Percentiles rank a stretch among this genome's conserved stretches.
Evolutionary conservation across 768 basidiomycete genomes (phyloP).

Genomic region (Plicaturopsis crispa): DNA sequence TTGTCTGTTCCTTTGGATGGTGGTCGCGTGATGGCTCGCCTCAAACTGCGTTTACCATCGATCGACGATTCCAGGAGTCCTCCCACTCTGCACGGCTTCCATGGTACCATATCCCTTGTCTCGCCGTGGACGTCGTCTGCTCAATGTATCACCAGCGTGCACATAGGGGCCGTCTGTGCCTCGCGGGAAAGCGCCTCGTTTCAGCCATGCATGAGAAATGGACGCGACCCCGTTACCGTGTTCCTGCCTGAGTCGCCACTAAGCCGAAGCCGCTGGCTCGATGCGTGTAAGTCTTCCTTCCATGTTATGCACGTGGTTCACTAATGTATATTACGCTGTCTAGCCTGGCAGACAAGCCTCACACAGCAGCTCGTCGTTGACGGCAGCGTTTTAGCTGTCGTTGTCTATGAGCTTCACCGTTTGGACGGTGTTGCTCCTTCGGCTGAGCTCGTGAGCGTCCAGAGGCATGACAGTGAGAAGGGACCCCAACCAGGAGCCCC

Average conservation of each 20-base stretch:
- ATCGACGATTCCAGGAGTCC: slow-evolving; percentile 45
- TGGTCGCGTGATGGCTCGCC: slow-evolving; percentile 44
- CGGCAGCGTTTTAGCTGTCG: slow-evolving; percentile 50
- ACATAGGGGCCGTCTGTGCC: slow-evolving; percentile 40
- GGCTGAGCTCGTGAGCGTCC: slow-evolving; percentile 51
- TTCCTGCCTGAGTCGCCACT: slow-evolving; percentile 62
- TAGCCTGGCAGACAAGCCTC: slow-evolving; percentile 47
- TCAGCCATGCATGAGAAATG: slow-evolving; percentile 37
- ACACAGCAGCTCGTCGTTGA: slow-evolving; percentile 68
- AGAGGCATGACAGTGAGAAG: slow-evolving; percentile 28
- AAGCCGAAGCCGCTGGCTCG: slow-evolving; percentile 63
- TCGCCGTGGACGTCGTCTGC: slow-evolving; percentile 45
- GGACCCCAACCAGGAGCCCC: slow-evolving; percentile 18
- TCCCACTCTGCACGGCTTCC: slow-evolving; percentile 57
- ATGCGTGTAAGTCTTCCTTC: slow-evolving; percentile 42
- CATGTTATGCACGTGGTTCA: slow-evolving; percentile 9
- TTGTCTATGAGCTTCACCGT: slow-evolving; percentile 66
- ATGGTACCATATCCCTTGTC: slow-evolving; percentile 47
- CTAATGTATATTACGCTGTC: slow-evolving; percentile 21
- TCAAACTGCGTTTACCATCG: slow-evolving; percentile 51
- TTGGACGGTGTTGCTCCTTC: slow-evolving; percentile 43
- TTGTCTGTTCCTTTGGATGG: slow-evolving; percentile 53
- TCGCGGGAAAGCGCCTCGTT: slow-evolving; percentile 47
- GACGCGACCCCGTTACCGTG: slow-evolving; percentile 41
- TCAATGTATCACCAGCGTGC: slow-evolving; percentile 58